Evolutionary conservation across 441 rosid genomes (phyloP), one percentile per base, ranked within the genome.

Genomic region (Populus hybrid): DNA sequence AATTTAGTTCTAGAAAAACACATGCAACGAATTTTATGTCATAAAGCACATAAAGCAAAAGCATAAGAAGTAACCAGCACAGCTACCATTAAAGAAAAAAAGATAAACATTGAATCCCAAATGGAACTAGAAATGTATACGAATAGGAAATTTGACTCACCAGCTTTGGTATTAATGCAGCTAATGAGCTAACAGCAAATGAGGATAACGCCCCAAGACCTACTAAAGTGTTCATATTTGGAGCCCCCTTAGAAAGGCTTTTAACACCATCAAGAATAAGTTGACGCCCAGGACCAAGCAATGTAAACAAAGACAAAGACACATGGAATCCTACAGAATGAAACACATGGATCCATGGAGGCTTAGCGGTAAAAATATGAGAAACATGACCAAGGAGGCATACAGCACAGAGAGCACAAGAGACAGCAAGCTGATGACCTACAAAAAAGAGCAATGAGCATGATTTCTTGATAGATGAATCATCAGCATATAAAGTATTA

Each of bases 181-280:
- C 99, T 33, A 95, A 82, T 50, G 97, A 83, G 84, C 99, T 95
- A 85, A 94, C 97, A 74, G 89, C 76, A 89, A 95, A 95, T 33
- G 99, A 94, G 68, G 99, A 95, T 84, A 95, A 83, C 29, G 98
- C 99, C 82, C 99, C 98, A 68, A 95, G 97, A 82, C 98, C 97
- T 84, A 95, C 99, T 83, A 95, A 86, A 50, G 98, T 94, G 81
- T 94, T 95, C 99, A 95, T 95, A 86, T 94, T 95, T 75, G 99
- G 98, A 80, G 90, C 82, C 68, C 98, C 97, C 81, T 85, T 95
- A 24, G 90, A 74, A 77, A 95, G 95, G 83, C 90, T 94, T 84
- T 90, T 94, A 78, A 90, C 67, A 35, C 99, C 98, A 79, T 94
- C 97, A 79, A 90, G 77, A 76, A 95, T 91, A 81, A 95, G 93